Conservation (phyloP, 768 basidiomycete genomes). For the Rhizopogon vesiculosus region DNA sequence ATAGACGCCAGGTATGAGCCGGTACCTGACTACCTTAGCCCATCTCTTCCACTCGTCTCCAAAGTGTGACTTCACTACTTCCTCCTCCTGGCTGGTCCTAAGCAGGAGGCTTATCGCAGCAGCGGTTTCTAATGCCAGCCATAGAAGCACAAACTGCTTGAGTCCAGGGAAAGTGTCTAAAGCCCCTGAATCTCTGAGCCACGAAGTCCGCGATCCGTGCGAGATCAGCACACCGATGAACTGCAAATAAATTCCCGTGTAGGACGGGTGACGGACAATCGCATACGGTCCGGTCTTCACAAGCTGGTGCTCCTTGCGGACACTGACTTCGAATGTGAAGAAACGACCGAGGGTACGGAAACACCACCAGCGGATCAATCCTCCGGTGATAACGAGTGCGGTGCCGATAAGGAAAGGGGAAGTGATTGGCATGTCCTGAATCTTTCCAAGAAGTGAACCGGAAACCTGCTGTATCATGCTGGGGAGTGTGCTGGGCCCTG, state of each 20-base stretch:
- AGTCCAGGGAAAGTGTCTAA: neutral
- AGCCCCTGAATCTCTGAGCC: constrained; percentile 9
- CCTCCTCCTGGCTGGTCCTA: constrained; percentile 20
- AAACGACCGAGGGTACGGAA: constrained; percentile 29
- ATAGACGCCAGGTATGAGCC: constrained; percentile 27
- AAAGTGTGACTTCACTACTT: constrained; percentile 22
- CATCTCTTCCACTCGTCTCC: constrained; percentile 29
- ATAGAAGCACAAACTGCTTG: neutral
- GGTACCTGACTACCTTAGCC: constrained; percentile 22
- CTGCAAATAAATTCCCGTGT: constrained; percentile 2
- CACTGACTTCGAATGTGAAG: constrained; percentile 32
- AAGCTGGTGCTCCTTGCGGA: constrained; percentile 12
- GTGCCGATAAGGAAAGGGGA: constrained; percentile 11
- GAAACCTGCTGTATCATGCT: neutral
- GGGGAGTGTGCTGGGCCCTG: neutral
- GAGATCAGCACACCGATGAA: neutral
- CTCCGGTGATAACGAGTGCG: constrained; percentile 12
- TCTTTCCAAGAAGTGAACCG: neutral
- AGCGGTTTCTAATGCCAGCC: neutral
- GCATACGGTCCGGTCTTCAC: constrained; percentile 15
- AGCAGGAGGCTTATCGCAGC: neutral
- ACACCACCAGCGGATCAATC: constrained; percentile 25
- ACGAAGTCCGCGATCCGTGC: constrained; percentile 4
- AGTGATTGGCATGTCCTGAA: constrained; percentile 1
- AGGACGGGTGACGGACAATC: constrained; percentile 7